Evolutionary conservation across 768 basidiomycete genomes (phyloP).

Genomic region (Rhizopogon vulgaris): DNA sequence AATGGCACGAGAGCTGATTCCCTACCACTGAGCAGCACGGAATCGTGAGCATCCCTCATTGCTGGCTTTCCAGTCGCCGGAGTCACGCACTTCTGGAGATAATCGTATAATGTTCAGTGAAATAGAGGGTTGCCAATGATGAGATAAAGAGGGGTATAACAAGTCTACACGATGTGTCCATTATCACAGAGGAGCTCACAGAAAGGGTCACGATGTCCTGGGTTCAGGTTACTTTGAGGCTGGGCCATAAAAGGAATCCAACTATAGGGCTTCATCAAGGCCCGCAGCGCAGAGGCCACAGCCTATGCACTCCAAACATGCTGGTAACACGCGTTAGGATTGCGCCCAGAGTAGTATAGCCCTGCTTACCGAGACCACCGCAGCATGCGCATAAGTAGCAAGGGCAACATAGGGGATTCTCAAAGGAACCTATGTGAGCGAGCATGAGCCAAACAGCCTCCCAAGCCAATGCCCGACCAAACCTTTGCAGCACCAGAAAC

Average conservation of each 20-base stretch:
- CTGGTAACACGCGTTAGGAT: slow-evolving; percentile 22
- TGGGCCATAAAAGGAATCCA: too few relatives aligned
- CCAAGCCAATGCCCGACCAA: slow-evolving; percentile 3
- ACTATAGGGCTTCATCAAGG: slow-evolving; percentile 20
- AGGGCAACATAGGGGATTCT: slow-evolving; percentile 63
- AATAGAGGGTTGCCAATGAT: not conserved
- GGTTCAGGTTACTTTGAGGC: not conserved
- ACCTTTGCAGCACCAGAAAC: slow-evolving; percentile 64
- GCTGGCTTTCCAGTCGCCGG: too few relatives aligned
- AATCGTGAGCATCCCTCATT: not conserved
- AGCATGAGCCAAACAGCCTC: not conserved
- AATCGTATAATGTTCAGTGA: not conserved
- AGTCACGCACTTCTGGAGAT: too few relatives aligned
- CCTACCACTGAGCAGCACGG: too few relatives aligned
- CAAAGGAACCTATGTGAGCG: slow-evolving; percentile 37
- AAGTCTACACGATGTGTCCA: not conserved
- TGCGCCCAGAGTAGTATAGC: not conserved
- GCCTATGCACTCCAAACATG: slow-evolving; percentile 64
- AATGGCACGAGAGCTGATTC: not conserved
- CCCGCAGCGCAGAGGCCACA: slow-evolving; percentile 63
- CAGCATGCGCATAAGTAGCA: slow-evolving; percentile 72
- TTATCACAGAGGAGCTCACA: not conserved
- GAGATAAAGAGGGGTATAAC: not conserved
- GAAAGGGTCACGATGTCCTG: not conserved
- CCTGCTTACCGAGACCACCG: slow-evolving; percentile 51